A percentile compares a stretch with the other conserved stretches of the same genome.
Conservation (phyloP, 192 early-diverging fungal species). For the Thoreauomyces humboldtii region DNA sequence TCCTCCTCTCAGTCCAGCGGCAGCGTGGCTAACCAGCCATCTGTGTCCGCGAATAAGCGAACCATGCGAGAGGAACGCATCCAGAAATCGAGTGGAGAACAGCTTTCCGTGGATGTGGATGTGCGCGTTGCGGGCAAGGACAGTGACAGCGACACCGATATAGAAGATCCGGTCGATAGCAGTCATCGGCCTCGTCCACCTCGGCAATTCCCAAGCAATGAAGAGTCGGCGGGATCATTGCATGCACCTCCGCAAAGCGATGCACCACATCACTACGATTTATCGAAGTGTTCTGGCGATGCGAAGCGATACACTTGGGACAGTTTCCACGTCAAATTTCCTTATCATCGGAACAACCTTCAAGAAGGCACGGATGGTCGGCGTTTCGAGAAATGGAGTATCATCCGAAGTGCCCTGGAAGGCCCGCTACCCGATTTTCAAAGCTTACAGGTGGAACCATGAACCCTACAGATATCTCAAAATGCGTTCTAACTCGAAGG, state of each 20-base stretch:
- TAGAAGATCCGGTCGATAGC: not conserved
- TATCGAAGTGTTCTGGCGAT: not conserved
- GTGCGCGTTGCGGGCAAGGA: not conserved
- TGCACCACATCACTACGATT: not conserved
- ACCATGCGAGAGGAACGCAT: not conserved
- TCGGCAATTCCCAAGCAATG: not conserved
- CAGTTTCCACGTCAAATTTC: conserved; percentile 12
- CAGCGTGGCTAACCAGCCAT: not conserved
- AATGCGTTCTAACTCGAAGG: not conserved
- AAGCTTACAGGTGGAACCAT: not conserved
- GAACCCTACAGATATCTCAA: not conserved
- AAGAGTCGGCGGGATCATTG: not conserved
- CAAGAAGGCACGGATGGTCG: not conserved
- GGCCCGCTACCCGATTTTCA: not conserved
- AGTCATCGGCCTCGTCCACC: not conserved
- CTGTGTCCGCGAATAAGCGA: not conserved
- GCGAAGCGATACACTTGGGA: conserved; percentile 15
- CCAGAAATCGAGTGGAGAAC: not conserved
- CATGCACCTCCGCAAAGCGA: not conserved
- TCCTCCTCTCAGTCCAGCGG: not conserved
- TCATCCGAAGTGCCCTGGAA: not conserved
- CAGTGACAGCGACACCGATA: conserved; percentile 1
- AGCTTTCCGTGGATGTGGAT: no score
- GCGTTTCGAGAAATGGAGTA: conserved; percentile 15
- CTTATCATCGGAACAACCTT: conserved; percentile 8